A percentile compares a stretch with the other conserved stretches of the same genome.
phyloP scores from a whole-genome alignment of 2,329 filamentous ascomycete species.

The Nemania bipapillata region DNA sequence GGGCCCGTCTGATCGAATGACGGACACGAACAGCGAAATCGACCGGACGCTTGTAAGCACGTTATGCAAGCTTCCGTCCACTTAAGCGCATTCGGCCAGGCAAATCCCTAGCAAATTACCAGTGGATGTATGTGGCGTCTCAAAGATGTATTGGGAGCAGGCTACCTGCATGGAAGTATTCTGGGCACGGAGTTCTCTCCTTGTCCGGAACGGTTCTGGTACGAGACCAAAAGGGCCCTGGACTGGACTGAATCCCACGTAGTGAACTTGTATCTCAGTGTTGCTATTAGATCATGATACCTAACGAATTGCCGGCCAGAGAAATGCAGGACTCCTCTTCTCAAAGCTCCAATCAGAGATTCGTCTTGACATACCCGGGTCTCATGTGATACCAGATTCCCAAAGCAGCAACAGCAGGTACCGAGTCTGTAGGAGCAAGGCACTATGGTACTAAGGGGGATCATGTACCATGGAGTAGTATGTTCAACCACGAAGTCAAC shows the following conservation, averaged over 20 bases:
- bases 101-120: conserved; percentile 56
- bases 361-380: conserved; percentile 32
- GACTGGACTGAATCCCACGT: conserved; percentile 31
- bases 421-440: conserved; percentile 39
- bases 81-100: conserved; percentile 52
- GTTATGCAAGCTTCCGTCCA: conserved; percentile 57
- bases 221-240: conserved; percentile 22
- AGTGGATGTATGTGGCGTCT: conserved; percentile 60
- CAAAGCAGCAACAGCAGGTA: conserved; percentile 30
- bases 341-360: conserved; percentile 27
- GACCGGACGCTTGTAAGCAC: conserved; percentile 51
- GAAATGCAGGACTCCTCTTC: conserved; percentile 32
- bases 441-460: conserved; percentile 37
- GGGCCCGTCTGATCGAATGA: conserved; percentile 49
- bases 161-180: conserved; percentile 62
- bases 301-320: conserved; percentile 26
- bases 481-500: conserved; percentile 25
- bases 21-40: conserved; percentile 50
- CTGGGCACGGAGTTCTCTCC: conserved; percentile 52
- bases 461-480: conserved; percentile 28
- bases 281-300: conserved; percentile 30
- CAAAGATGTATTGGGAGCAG: conserved; percentile 59
- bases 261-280: conserved; percentile 29
- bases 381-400: conserved; percentile 43
- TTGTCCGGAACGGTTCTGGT: conserved; percentile 32